phyloP scores from a whole-genome alignment of 179 eudicot genomes.

The Silene coronaria region DNA sequence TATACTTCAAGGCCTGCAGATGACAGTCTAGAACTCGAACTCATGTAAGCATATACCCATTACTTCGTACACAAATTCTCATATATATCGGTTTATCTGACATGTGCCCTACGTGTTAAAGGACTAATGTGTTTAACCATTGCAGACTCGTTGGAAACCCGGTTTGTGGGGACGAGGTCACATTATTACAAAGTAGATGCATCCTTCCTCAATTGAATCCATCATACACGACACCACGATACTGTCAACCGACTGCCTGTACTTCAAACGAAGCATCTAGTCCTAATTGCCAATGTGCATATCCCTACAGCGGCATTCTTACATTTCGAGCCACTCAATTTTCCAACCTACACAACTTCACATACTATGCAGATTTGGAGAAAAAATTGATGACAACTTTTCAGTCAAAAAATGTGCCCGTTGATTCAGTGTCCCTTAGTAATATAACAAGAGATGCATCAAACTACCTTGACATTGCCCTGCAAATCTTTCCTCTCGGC shows the following conservation, averaged over 20 bases:
- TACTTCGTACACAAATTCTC: not conserved
- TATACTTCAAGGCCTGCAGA: slow-evolving; percentile 20
- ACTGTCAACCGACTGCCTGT: slow-evolving; percentile 46
- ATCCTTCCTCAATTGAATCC: slow-evolving; percentile 21
- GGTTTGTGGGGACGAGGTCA: slow-evolving; percentile 24
- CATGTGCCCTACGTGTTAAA: no score
- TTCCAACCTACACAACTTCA: slow-evolving; percentile 43
- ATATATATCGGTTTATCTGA: no score
- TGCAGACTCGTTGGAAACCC: slow-evolving; percentile 51
- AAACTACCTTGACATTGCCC: slow-evolving; percentile 38
- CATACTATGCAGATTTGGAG: slow-evolving; percentile 36
- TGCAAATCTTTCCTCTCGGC: slow-evolving; percentile 51
- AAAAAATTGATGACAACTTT: slow-evolving; percentile 24
- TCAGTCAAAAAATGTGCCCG: not conserved
- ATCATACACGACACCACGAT: slow-evolving; percentile 46
- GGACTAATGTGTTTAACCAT: not conserved
- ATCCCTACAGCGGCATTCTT: slow-evolving; percentile 57
- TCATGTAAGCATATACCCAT: slow-evolving; percentile 44
- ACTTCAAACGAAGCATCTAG: slow-evolving; percentile 38
- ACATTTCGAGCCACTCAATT: slow-evolving; percentile 51
- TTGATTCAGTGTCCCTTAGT: slow-evolving; percentile 41
- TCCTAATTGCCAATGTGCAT: slow-evolving; percentile 60
- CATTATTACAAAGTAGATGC: slow-evolving; percentile 31
- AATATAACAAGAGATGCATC: slow-evolving; percentile 37
- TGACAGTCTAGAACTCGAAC: slow-evolving; percentile 16